Conservation (phyloP, 768 basidiomycete species). For the Auriscalpium orientale region DNA sequence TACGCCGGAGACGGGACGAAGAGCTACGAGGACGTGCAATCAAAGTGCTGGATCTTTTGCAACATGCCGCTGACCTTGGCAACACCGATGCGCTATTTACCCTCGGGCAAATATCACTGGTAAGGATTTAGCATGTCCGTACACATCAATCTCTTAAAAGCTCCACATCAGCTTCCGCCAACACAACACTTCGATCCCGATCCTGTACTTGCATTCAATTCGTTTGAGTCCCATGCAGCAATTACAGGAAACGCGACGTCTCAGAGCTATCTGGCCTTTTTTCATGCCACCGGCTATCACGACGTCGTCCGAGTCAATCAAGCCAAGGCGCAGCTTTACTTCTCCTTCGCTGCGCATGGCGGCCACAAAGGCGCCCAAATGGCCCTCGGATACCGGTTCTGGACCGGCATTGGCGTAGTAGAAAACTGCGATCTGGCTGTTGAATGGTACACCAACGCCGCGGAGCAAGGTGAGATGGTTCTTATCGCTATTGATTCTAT, state of each 20-base stretch:
- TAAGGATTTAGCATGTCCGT: slow-evolving; percentile 25
- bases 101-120: slow-evolving; percentile 60
- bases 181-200: slow-evolving; percentile 56
- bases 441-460: slow-evolving; percentile 85
- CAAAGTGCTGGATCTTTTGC: slow-evolving; percentile 73
- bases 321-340: slow-evolving; percentile 81
- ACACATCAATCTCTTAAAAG: not conserved
- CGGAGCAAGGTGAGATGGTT: slow-evolving; percentile 62
- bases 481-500: not conserved
- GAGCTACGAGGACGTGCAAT: slow-evolving; percentile 65
- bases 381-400: slow-evolving; percentile 89
- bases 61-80: slow-evolving; percentile 77
- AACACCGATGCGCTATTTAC: slow-evolving; percentile 65
- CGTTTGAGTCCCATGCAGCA: slow-evolving; percentile 55
- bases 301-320: slow-evolving; percentile 57
- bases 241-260: slow-evolving; percentile 79
- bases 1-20: slow-evolving; percentile 47
- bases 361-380: slow-evolving; percentile 85
- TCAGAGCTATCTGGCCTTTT: slow-evolving; percentile 81
- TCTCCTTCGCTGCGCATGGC: slow-evolving; percentile 89
- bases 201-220: slow-evolving; percentile 53
- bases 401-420: slow-evolving; percentile 89
- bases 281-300: slow-evolving; percentile 80
- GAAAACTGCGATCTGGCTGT: slow-evolving; percentile 82
- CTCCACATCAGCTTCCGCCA: slow-evolving; percentile 56